Conservation (phyloP, 2,329 filamentous ascomycete genomes). For the Fusarium sp. region DNA sequence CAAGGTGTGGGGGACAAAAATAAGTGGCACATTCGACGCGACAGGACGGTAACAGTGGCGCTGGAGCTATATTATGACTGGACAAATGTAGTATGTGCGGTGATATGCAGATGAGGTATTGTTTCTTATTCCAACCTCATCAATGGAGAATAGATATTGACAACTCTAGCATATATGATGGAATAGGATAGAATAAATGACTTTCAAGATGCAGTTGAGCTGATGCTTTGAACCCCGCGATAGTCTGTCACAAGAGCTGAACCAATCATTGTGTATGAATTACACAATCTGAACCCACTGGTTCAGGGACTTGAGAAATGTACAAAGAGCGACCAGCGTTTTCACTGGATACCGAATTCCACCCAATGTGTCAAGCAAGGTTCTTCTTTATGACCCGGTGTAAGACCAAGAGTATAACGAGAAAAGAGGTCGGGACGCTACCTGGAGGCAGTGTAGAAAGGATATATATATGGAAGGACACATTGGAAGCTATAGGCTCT, state of each 20-base stretch:
- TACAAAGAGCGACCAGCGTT: no score
- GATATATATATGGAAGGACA: no score
- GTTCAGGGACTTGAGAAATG: no score
- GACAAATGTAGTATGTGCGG: background rate
- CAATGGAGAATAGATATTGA: no score
- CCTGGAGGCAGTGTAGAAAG: no score
- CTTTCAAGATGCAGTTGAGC: background rate
- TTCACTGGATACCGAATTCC: no score
- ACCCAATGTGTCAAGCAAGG: no score
- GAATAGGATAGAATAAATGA: background rate
- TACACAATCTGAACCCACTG: slow-evolving; percentile 1
- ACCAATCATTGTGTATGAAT: slow-evolving; percentile 14
- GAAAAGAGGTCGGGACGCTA: no score
- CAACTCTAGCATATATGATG: background rate
- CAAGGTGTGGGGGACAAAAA: slow-evolving; percentile 18
- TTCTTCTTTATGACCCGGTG: no score
- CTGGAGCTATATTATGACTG: background rate
- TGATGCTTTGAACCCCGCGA: background rate
- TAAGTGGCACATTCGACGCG: slow-evolving; percentile 3
- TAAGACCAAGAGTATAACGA: no score
- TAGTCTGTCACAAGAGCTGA: background rate
- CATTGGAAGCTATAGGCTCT: no score
- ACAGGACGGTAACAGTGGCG: slow-evolving; percentile 7
- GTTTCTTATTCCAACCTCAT: background rate
- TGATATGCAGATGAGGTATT: background rate